These are phyloP conservation scores for Pulveroboletus sp. DNA, from an alignment of 768 basidiomycete genomes.

Conservation along the genomic window DNA sequence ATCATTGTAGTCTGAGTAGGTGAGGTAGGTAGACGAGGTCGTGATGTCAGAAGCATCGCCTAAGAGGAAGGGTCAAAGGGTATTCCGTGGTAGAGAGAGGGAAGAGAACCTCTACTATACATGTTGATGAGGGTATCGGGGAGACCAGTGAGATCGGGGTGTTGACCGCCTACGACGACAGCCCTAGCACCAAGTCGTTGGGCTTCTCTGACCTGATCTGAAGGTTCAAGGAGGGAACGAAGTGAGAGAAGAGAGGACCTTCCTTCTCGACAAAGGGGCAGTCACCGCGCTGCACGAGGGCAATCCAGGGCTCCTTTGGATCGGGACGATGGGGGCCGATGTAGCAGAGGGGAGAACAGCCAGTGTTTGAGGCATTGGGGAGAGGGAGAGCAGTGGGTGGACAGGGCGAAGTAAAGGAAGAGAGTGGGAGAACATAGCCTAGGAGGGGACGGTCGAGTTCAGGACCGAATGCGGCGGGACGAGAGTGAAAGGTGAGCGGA, in stretches of 20 bases:
- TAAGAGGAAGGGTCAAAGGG: slow-evolving; percentile 25
- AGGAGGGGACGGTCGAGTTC: slow-evolving; percentile 63
- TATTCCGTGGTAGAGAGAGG: slow-evolving; percentile 24
- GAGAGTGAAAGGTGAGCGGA: slow-evolving; percentile 62
- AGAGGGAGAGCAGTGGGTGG: background rate
- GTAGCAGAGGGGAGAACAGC: slow-evolving; percentile 67
- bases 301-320: slow-evolving; percentile 76
- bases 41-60: slow-evolving; percentile 82
- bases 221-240: background rate
- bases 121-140: slow-evolving; percentile 82
- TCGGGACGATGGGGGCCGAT: slow-evolving; percentile 52
- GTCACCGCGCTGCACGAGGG: slow-evolving; percentile 80
- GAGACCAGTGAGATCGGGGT: slow-evolving; percentile 57
- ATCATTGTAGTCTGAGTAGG: slow-evolving; percentile 70
- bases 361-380: slow-evolving; percentile 38
- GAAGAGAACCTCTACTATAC: slow-evolving; percentile 79
- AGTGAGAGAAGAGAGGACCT: slow-evolving; percentile 31
- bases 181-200: slow-evolving; percentile 73
- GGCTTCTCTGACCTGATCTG: slow-evolving; percentile 47
- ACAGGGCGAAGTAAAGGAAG: slow-evolving; percentile 59
- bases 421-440: slow-evolving; percentile 68
- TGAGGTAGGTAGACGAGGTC: slow-evolving; percentile 87
- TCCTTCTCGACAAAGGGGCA: slow-evolving; percentile 92
- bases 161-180: slow-evolving; percentile 87
- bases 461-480: slow-evolving; percentile 72